Base-by-base conservation (phyloP, 139 green algal genomes). In the Zygnema circumcarinatum region DNA sequence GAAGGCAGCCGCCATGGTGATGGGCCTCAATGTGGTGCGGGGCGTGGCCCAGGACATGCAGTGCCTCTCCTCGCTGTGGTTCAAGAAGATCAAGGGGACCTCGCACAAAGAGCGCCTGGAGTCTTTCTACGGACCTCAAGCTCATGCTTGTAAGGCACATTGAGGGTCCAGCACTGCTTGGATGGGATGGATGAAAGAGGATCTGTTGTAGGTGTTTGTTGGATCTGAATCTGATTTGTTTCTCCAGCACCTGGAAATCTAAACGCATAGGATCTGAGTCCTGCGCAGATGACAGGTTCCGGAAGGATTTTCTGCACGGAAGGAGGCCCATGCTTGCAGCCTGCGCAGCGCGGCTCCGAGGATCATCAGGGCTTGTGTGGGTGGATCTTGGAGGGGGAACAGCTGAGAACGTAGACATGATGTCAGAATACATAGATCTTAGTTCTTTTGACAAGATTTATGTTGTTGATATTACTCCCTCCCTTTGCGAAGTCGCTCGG, bases 351-450 rank as follows among this genome's bases (percentile, higher is more conserved):
- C 91, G 97, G 1, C 91, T 99, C 1, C 56, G 81, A 16, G 81
- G 81, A 42, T 87, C 81, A 33, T 76, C 81, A 3, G 81, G 40
- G 38, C 83, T 98, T 85, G 93, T 99, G 67, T 98, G 97, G 95
- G 95, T 98, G 0, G 96, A 98, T 81, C 88, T 98, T 72, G 96
- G 96, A 22, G 96, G 96, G 41, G 96, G 96, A 52, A 98, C 96
- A 22, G 96, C 56, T 31, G 96, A 98, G 90, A 99, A 99, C 86
- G 94, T 99, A 11, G 93, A 95, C 31, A 95, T 98, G 94, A 98
- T 99, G 97, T 75, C 88, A 3, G 81, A 97, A 69, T 98, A 97
- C 92, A 94, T 98, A 38, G 92, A 94, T 33, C 93, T 98, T 11
- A 81, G 90, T 2, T 83, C 88, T n/a, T 99, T 99, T 94, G 96